Conservation (phyloP, 1,284 basidiomycete species). For the Malassezia pachydermatis region DNA sequence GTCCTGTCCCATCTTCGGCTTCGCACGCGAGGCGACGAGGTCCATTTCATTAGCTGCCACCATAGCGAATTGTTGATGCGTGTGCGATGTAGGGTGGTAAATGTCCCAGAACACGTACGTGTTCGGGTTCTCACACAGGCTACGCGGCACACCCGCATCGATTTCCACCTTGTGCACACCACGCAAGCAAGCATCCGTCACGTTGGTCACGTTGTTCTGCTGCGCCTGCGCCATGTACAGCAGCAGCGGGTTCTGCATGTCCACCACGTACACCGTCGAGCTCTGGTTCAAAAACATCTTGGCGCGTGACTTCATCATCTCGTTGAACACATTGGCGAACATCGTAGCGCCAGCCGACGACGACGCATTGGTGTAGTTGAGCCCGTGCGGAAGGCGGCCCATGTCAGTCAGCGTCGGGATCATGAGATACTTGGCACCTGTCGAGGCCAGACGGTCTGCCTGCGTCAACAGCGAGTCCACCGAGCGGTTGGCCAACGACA, state of each 20-base stretch:
- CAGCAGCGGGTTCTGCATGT: too few relatives aligned
- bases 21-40: too few relatives aligned
- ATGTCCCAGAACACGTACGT: slow-evolving; percentile 22
- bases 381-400: not conserved
- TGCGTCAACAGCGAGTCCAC: not conserved
- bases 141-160: slow-evolving; percentile 4
- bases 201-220: slow-evolving; percentile 1
- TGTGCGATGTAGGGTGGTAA: slow-evolving; percentile 21
- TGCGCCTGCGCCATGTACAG: not conserved
- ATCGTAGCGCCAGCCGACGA: not conserved
- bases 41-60: too few relatives aligned
- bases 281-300: not conserved
- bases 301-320: not conserved
- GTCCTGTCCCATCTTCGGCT: too few relatives aligned
- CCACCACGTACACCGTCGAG: slow-evolving; percentile 1
- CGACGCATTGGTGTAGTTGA: not conserved
- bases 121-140: slow-evolving; percentile 18
- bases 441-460: slow-evolving; percentile 2
- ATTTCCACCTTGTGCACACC: slow-evolving; percentile 16
- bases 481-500: not conserved
- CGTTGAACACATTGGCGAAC: not conserved
- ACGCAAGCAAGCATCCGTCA: slow-evolving; percentile 14
- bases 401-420: slow-evolving; percentile 1
- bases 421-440: slow-evolving; percentile 9
- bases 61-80: slow-evolving; percentile 16